Evolutionary conservation across 106 monocot genomes (phyloP).

Genomic region (Vanilla planifolia): DNA sequence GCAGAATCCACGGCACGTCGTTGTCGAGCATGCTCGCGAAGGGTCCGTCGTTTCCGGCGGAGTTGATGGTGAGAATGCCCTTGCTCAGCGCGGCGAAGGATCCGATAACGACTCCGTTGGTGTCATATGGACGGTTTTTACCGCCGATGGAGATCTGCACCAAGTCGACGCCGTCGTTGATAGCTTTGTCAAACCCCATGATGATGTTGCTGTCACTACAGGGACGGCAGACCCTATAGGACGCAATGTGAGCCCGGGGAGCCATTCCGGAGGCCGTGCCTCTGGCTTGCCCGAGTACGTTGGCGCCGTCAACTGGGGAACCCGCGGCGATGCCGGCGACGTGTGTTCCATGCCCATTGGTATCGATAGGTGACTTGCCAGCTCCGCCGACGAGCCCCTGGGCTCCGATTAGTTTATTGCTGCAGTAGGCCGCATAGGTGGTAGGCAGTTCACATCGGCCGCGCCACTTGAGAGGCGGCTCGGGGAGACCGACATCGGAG

Average conservation of each 20-base stretch:
- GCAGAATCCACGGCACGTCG: slow-evolving; percentile 3
- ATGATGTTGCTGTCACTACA: neutral
- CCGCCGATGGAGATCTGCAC: neutral
- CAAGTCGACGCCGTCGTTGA: slow-evolving; percentile 3
- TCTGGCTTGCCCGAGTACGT: neutral
- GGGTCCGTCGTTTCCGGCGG: neutral
- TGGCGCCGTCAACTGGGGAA: neutral
- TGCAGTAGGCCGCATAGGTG: slow-evolving; percentile 3
- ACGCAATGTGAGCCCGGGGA: slow-evolving; percentile 3
- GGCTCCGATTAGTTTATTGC: slow-evolving; percentile 19
- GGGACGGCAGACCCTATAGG: neutral
- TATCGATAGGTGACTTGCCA: neutral
- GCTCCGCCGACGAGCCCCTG: neutral
- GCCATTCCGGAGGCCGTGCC: slow-evolving; percentile 4
- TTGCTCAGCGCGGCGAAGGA: neutral
- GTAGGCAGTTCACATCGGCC: too few species aligned
- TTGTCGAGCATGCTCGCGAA: neutral
- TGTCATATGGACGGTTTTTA: neutral
- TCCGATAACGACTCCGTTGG: neutral
- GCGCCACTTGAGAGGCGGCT: slow-evolving; percentile 10
- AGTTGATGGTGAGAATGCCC: neutral
- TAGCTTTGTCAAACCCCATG: neutral
- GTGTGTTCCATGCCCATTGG: neutral
- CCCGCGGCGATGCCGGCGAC: slow-evolving; percentile 9
- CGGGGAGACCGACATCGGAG: slow-evolving; percentile 2